These are phyloP conservation scores for Aspergillus avenaceus DNA, from an alignment of 495 filamentous ascomycete genomes.

Conservation along the genomic window DNA sequence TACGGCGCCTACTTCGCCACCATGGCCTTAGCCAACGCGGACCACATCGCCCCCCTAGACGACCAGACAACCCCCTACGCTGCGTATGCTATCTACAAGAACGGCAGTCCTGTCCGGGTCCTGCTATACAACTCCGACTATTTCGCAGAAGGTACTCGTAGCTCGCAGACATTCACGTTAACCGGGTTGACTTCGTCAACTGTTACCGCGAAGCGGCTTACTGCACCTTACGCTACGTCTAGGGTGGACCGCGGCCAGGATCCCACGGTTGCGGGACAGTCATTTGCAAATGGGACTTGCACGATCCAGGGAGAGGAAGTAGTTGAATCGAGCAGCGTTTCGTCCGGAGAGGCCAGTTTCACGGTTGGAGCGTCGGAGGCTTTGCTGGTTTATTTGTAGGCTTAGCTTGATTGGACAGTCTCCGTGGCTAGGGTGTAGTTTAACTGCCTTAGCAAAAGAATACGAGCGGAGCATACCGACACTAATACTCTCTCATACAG, in stretches of 20 bases:
- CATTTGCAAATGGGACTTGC: slow-evolving; percentile 52
- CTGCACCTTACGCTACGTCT: slow-evolving; percentile 44
- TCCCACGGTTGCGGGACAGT: slow-evolving; percentile 50
- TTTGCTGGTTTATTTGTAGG: slow-evolving; percentile 47
- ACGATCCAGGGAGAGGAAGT: slow-evolving; percentile 37
- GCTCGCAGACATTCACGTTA: slow-evolving; percentile 42
- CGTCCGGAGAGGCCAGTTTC: slow-evolving; percentile 42
- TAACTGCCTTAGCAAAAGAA: too few species aligned
- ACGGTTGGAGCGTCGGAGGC: slow-evolving; percentile 51
- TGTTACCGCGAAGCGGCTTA: slow-evolving; percentile 50
- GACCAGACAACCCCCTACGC: slow-evolving; percentile 45
- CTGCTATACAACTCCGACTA: slow-evolving; percentile 59
- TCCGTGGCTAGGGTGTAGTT: too few species aligned
- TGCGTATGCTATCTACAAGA: slow-evolving; percentile 48
- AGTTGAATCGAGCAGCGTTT: slow-evolving; percentile 34
- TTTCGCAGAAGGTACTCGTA: slow-evolving; percentile 42
- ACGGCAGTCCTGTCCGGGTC: slow-evolving; percentile 31
- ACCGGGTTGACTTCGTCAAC: slow-evolving; percentile 32
- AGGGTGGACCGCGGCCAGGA: slow-evolving; percentile 45
- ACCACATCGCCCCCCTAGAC: slow-evolving; percentile 48
- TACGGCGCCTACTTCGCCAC: slow-evolving; percentile 55
- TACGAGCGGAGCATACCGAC: too few species aligned
- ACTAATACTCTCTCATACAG: too few species aligned
- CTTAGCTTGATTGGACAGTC: too few species aligned
- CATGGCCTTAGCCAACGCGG: slow-evolving; percentile 47